Evolutionary conservation across 169 alveolate species (phyloP).

Genomic region (Eimeria zaria): DNA sequence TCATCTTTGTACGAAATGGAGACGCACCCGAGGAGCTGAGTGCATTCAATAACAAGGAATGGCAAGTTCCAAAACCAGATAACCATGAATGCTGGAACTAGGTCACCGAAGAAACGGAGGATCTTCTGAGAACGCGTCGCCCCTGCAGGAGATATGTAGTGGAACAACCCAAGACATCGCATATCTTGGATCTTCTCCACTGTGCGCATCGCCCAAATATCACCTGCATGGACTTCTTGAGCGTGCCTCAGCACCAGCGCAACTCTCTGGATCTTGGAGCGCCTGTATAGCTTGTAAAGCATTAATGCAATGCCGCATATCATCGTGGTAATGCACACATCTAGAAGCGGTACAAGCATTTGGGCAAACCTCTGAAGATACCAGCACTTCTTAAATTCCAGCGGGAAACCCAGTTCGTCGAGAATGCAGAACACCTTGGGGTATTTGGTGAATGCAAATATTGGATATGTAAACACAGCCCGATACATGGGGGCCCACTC

Average conservation of each 20-base stretch:
- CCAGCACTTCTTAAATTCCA: conserved; percentile 69
- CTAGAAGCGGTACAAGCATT: conserved; percentile 81
- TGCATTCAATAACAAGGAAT: conserved; percentile 78
- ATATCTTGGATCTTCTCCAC: conserved; percentile 61
- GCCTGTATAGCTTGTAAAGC: conserved; percentile 61
- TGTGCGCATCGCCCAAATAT: conserved; percentile 75
- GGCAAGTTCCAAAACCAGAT: conserved; percentile 85
- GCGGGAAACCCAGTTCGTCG: conserved; percentile 47
- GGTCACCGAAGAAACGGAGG: conserved; percentile 73
- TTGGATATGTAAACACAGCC: conserved; percentile 63
- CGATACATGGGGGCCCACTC: conserved; percentile 79
- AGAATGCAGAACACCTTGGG: conserved; percentile 78
- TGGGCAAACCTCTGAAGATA: conserved; percentile 81
- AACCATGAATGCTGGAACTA: conserved; percentile 82
- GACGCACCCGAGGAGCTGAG: conserved; percentile 82
- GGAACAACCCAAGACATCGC: conserved; percentile 81
- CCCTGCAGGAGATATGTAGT: conserved; percentile 59
- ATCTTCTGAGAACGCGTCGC: conserved; percentile 30
- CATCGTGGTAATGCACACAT: conserved; percentile 63
- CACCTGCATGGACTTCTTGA: conserved; percentile 80
- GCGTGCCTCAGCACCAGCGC: conserved; percentile 75
- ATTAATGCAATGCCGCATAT: conserved; percentile 35
- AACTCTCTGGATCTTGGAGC: conserved; percentile 62
- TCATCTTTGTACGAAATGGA: conserved; percentile 72
- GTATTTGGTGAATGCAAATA: conserved; percentile 40